These are phyloP conservation scores for Physcomitrium patens DNA, from an alignment of 225 moss, liverwort and hornwort species.

Conservation along the genomic window DNA sequence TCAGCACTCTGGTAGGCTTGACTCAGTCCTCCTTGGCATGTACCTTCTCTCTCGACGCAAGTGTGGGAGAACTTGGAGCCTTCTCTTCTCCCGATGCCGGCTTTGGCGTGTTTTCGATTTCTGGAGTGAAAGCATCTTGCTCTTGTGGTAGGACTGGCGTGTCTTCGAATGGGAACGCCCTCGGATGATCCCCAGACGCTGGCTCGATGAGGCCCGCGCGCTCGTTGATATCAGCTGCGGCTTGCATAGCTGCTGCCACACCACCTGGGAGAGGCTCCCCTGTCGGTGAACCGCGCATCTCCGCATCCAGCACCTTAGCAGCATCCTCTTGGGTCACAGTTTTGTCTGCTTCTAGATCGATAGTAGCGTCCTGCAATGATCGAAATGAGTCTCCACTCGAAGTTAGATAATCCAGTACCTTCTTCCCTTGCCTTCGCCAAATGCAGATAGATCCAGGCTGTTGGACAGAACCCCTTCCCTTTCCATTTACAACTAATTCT, in stretches of 20 bases:
- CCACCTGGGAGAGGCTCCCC: constrained; percentile 55
- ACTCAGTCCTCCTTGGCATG: constrained; percentile 34
- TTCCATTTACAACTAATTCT: neutral
- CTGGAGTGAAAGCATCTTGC: neutral
- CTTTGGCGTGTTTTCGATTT: neutral
- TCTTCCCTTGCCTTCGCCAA: neutral
- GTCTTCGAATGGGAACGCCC: constrained; percentile 49
- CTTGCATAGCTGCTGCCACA: constrained; percentile 69
- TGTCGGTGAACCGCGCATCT: constrained; percentile 45
- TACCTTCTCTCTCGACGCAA: neutral
- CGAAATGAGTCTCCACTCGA: neutral
- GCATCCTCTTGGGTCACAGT: constrained; percentile 77
- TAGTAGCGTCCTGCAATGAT: constrained; percentile 64
- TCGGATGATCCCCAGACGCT: constrained; percentile 7
- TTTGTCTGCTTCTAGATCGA: constrained; percentile 69
- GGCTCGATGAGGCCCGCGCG: constrained; percentile 36
- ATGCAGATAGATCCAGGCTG: neutral
- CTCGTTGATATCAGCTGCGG: constrained; percentile 73
- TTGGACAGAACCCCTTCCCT: too few relatives aligned
- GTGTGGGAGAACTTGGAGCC: constrained; percentile 4
- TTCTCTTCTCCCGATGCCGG: neutral
- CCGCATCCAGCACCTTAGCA: constrained; percentile 63
- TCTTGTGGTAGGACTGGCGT: neutral
- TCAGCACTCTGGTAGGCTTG: neutral
- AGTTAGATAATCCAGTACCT: neutral